These are phyloP conservation scores for Coniferiporia weirii DNA, from an alignment of 1,284 basidiomycete species.

Conservation along the genomic window DNA sequence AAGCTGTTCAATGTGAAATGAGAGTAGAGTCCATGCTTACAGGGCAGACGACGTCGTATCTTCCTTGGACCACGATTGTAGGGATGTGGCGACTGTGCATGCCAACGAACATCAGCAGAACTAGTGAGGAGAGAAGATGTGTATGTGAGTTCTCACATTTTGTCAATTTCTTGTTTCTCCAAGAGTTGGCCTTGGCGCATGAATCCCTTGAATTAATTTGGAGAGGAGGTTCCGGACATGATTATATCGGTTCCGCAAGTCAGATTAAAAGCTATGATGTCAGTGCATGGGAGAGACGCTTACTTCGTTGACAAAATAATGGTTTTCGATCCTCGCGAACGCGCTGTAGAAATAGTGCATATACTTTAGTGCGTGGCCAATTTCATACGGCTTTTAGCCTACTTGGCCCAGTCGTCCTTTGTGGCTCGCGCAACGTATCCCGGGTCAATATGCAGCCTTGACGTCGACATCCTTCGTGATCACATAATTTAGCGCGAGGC, in stretches of 20 bases:
- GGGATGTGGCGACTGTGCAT: slow-evolving; percentile 75
- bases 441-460: slow-evolving; percentile 66
- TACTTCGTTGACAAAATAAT: slow-evolving; percentile 82
- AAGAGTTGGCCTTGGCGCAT: slow-evolving; percentile 88
- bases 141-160: slow-evolving; percentile 57
- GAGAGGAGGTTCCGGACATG: too few relatives aligned
- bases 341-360: slow-evolving; percentile 41
- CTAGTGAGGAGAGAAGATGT: slow-evolving; percentile 9
- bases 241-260: too few relatives aligned
- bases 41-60: slow-evolving; percentile 78
- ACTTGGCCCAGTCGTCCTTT: slow-evolving; percentile 75
- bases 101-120: slow-evolving; percentile 20
- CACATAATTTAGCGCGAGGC: too few relatives aligned
- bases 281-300: slow-evolving; percentile 18
- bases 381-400: slow-evolving; percentile 23
- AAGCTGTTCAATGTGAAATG: background rate
- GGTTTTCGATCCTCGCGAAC: slow-evolving; percentile 89
- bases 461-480: slow-evolving; percentile 67
- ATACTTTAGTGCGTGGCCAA: background rate
- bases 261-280: too few relatives aligned
- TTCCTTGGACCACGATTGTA: slow-evolving; percentile 79
- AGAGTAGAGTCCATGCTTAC: slow-evolving; percentile 33
- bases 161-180: slow-evolving; percentile 79
- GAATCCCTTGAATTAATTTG: slow-evolving; percentile 53
- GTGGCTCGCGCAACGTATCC: slow-evolving; percentile 67